Base-by-base conservation (phyloP, 2,329 filamentous ascomycete species). In the Penicillium sp. region DNA sequence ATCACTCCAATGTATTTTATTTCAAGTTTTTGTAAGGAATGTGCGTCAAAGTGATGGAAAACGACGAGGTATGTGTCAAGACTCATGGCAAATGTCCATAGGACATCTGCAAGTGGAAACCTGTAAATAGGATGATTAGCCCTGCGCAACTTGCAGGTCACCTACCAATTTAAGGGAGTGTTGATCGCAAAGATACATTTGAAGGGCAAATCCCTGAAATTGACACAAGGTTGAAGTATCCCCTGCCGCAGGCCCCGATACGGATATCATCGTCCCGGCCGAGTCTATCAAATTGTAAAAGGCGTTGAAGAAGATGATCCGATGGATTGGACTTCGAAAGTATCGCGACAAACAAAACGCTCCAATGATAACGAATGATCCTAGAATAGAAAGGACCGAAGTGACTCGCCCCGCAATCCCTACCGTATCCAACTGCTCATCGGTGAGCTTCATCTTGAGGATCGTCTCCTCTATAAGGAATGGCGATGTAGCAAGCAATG, bases 21-120 rank as follows among this genome's bases (percentile, higher is more conserved):
- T 61, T 78, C 76, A 2, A 78, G 70, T 43, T 62, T 70, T n/a
- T 67, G 64, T 35, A 78, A 58, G 3, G 69, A 65, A 55, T 68
- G 65, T 3, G 71, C 61, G 33, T 76, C 75, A 51, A 73, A 77
- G 42, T 68, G 73, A n/a, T 70, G 67, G 48, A 73, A 76, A 38
- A 78, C 75, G 28, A 78, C 75, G 16, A 77, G 63, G 40, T 73
- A 76, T 25, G 76, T 75, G 42, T 78, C 72, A 30, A 72, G 52
- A 6, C 75, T 74, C 75, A 77, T 78, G 19, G 70, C 74, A 1
- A 77, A 68, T 6, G 75, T 77, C 75, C 75, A 78, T 1, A 76
- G 61, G 1, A 77, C 76, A 58, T 78, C 76, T 4, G 76, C 74
- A 13, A 77, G 59, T 0, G 76, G 76, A 25, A 77, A 78, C 75